Conservation (phyloP, 768 basidiomycete species). For the Hortiboletus campestris region DNA sequence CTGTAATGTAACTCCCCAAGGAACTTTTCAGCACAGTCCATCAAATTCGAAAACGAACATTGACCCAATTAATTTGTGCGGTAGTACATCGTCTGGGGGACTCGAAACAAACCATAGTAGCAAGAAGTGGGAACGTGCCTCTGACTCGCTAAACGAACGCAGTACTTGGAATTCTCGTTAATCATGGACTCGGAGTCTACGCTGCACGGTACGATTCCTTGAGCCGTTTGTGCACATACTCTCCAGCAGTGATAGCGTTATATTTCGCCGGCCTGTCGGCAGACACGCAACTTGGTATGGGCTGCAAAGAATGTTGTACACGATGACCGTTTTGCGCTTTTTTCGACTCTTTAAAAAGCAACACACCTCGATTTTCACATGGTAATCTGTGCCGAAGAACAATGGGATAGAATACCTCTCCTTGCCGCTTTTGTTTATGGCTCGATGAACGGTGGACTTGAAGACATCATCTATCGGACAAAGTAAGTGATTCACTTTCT, state of each 20-base stretch:
- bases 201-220: slow-evolving; percentile 40
- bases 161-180: too few species aligned
- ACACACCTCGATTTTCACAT: slow-evolving; percentile 73
- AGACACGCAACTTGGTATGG: slow-evolving; percentile 52
- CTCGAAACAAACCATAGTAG: too few species aligned
- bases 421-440: slow-evolving; percentile 69
- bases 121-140: too few species aligned
- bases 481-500: neutral
- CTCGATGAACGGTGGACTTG: slow-evolving; percentile 88
- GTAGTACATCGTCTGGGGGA: too few species aligned
- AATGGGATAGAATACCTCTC: slow-evolving; percentile 82
- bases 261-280: slow-evolving; percentile 62
- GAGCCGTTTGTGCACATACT: slow-evolving; percentile 75
- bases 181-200: neutral
- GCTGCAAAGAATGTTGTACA: slow-evolving; percentile 14
- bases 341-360: neutral
- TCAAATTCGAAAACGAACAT: neutral
- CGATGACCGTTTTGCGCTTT: neutral
- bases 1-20: too few species aligned
- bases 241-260: slow-evolving; percentile 71
- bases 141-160: too few species aligned
- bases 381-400: slow-evolving; percentile 89
- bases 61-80: too few species aligned
- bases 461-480: slow-evolving; percentile 71
- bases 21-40: too few species aligned